Evolutionary conservation across 2,329 filamentous ascomycete genomes (phyloP).

Genomic region (Microcyclospora tardicrescens): DNA sequence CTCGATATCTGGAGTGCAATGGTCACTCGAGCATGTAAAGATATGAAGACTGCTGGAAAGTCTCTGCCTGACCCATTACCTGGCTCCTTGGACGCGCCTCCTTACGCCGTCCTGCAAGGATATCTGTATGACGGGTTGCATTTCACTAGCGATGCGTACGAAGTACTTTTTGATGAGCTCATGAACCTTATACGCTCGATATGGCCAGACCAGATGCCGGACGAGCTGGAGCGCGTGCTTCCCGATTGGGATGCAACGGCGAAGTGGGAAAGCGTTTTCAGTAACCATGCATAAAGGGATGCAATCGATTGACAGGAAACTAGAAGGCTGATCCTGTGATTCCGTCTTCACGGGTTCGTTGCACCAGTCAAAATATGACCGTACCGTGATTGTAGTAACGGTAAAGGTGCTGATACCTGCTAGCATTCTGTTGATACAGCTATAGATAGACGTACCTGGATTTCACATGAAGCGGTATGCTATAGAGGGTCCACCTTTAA

Average conservation of each 20-base stretch:
- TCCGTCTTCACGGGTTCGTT: too few species aligned
- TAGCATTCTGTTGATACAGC: too few species aligned
- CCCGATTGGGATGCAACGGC: constrained; percentile 37
- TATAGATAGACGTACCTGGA: too few species aligned
- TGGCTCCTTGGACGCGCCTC: constrained; percentile 42
- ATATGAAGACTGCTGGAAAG: constrained; percentile 23
- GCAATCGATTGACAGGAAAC: too few species aligned
- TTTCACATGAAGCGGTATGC: too few species aligned
- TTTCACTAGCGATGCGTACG: constrained; percentile 43
- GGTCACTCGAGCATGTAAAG: constrained; percentile 51
- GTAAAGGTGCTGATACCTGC: too few species aligned
- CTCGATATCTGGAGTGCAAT: constrained; percentile 71
- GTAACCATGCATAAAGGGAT: too few species aligned
- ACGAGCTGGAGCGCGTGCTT: constrained; percentile 39
- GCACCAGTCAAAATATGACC: too few species aligned
- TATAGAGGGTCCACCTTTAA: too few species aligned
- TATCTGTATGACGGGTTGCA: constrained; percentile 49
- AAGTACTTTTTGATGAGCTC: constrained; percentile 41
- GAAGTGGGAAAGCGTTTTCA: not conserved
- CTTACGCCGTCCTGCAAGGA: constrained; percentile 41
- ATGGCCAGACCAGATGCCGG: constrained; percentile 44
- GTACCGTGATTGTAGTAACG: too few species aligned
- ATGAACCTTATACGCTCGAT: constrained; percentile 37
- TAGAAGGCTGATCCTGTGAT: too few species aligned
- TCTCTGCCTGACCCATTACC: constrained; percentile 30